Conservation (phyloP, 768 basidiomycete species). For the Boletus rufocinnamomeus region DNA sequence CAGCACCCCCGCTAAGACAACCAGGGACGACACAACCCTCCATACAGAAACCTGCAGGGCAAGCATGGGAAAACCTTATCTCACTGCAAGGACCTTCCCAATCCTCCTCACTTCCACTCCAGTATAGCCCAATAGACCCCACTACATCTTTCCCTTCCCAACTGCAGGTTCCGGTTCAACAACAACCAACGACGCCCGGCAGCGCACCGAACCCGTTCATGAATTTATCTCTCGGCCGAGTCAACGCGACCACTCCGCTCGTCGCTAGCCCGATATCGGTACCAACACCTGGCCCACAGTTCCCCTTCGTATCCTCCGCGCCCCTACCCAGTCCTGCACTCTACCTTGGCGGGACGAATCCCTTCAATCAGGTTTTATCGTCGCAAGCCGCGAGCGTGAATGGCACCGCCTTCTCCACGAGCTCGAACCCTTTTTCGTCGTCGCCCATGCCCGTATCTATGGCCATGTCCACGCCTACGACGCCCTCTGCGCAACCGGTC, state of each 20-base stretch:
- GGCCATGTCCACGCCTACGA: conserved; percentile 10
- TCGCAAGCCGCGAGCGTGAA: not conserved
- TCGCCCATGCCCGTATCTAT: conserved; percentile 3
- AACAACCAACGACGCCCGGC: conserved; percentile 4
- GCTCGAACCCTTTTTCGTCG: conserved; percentile 21
- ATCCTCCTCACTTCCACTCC: conserved; percentile 51
- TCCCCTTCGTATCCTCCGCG: conserved; percentile 9
- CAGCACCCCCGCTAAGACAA: conserved; percentile 7
- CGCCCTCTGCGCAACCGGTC: conserved; percentile 11
- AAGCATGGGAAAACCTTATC: conserved; percentile 62
- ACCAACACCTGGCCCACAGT: not conserved
- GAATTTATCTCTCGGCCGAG: conserved; percentile 16
- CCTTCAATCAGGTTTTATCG: conserved; percentile 19
- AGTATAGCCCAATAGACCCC: conserved; percentile 21
- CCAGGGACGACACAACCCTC: conserved; percentile 14
- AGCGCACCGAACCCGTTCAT: conserved; percentile 23
- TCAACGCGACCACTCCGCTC: not conserved
- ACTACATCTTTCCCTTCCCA: conserved; percentile 16
- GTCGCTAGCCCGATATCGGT: conserved; percentile 10
- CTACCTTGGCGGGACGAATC: conserved; percentile 18
- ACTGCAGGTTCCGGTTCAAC: conserved; percentile 12
- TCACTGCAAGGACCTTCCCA: conserved; percentile 44
- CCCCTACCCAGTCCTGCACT: conserved; percentile 17
- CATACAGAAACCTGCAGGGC: conserved; percentile 26
- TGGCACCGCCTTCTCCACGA: conserved; percentile 1